phyloP scores from a whole-genome alignment of 176 grass and related monocot genomes.

The Thinopyrum elongatum region DNA sequence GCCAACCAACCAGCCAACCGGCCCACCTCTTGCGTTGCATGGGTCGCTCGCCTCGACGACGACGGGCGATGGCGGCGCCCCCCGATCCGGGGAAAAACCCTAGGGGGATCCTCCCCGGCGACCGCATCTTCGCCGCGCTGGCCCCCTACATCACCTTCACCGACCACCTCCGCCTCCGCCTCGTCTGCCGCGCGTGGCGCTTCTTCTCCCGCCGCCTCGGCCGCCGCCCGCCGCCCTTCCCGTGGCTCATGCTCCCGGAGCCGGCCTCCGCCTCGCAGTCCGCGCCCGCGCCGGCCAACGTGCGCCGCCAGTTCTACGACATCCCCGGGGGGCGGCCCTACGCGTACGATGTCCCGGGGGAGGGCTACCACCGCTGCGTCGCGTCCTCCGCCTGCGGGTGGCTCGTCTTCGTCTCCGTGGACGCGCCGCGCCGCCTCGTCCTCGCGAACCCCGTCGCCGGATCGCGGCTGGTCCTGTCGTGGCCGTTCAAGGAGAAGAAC shows the following conservation, averaged over 20 bases:
- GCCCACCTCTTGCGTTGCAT: neutral
- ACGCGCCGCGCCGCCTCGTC: constrained; percentile 28
- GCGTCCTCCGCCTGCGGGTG: constrained; percentile 39
- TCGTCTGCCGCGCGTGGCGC: constrained; percentile 36
- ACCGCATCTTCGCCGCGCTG: constrained; percentile 27
- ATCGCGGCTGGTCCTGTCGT: neutral
- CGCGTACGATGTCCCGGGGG: constrained; percentile 22
- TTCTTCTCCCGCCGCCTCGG: constrained; percentile 16
- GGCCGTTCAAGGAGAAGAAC: constrained; percentile 33
- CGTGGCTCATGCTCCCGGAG: constrained; percentile 53
- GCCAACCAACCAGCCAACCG: neutral
- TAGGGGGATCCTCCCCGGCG: neutral
- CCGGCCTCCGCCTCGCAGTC: neutral
- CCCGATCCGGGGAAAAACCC: neutral
- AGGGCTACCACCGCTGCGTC: constrained; percentile 22
- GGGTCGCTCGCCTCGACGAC: neutral
- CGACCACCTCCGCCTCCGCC: constrained; percentile 34
- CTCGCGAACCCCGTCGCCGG: constrained; percentile 33
- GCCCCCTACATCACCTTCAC: constrained; percentile 21
- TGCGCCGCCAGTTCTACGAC: constrained; percentile 43
- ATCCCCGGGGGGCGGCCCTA: constrained; percentile 31
- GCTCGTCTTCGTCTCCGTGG: constrained; percentile 34
- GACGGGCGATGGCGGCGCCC: neutral
- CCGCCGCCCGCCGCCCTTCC: constrained; percentile 39
- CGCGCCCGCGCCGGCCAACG: neutral